Percentiles rank a stretch among this genome's conserved stretches.
phyloP scores from a whole-genome alignment of 306 rosid genomes.

The barrel medic (Medicago truncatula) region DNA sequence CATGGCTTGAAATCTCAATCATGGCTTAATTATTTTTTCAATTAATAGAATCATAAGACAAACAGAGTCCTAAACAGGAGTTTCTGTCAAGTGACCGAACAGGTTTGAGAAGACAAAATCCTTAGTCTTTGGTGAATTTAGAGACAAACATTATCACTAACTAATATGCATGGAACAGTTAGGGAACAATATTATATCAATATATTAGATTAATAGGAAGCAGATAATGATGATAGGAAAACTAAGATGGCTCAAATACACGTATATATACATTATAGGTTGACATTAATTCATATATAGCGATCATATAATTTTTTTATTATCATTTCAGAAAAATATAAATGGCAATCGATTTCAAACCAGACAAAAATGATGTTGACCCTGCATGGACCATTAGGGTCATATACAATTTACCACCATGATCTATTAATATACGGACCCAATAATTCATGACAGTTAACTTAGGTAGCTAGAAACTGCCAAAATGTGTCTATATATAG shows the following conservation, averaged over 20 bases:
- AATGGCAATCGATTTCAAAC: conserved; percentile 44
- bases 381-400: conserved; percentile 50
- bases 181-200: conserved; percentile 39
- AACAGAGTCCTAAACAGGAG: neutral
- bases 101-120: neutral
- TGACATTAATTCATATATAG: conserved; percentile 29
- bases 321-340: conserved; percentile 12
- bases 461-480: conserved; percentile 1
- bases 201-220: conserved; percentile 12
- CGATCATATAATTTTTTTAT: neutral
- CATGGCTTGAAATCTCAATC: neutral
- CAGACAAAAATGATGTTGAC: conserved; percentile 63
- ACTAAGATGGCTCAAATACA: conserved; percentile 15
- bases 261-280: conserved; percentile 6
- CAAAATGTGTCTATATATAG: conserved; percentile 43
- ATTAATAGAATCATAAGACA: neutral
- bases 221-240: conserved; percentile 15
- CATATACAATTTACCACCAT: conserved; percentile 44
- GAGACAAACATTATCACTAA: conserved; percentile 44
- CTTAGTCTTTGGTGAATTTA: conserved; percentile 4
- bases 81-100: conserved; percentile 42
- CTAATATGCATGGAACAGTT: conserved; percentile 44
- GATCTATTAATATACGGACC: conserved; percentile 19
- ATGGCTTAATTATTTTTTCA: neutral
- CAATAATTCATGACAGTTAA: conserved; percentile 39